phyloP scores from a whole-genome alignment of 805 yeast genomes.

The Saccharomycopsis amapae region DNA sequence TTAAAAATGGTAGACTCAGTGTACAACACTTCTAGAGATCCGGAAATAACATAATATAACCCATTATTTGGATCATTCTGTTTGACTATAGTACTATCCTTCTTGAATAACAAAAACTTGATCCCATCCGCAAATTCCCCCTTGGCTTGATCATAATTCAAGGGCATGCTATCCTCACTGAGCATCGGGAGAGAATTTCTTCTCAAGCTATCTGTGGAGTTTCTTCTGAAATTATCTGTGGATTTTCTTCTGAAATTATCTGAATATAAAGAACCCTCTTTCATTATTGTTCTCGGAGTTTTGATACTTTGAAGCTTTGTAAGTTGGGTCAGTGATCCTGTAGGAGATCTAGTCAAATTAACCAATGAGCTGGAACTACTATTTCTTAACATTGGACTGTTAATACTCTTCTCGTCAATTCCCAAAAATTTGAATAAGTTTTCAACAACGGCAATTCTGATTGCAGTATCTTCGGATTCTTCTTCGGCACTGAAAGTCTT shows the following conservation, averaged over 20 bases:
- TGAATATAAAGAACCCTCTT: no score
- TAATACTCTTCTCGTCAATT: slow-evolving; percentile 37
- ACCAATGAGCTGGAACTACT: slow-evolving; percentile 22
- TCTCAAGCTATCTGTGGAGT: no score
- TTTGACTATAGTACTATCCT: slow-evolving; percentile 51
- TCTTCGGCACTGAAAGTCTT: slow-evolving; percentile 46
- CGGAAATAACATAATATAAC: slow-evolving; percentile 72
- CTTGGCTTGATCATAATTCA: slow-evolving; percentile 46
- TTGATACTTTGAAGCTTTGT: no score
- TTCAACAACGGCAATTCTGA: slow-evolving; percentile 61
- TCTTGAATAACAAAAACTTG: slow-evolving; percentile 45
- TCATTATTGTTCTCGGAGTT: not conserved
- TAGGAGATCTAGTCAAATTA: slow-evolving; percentile 7
- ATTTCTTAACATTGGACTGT: slow-evolving; percentile 20
- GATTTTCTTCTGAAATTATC: no score
- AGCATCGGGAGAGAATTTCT: no score
- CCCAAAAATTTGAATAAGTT: slow-evolving; percentile 66
- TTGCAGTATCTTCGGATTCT: slow-evolving; percentile 62
- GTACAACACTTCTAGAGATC: slow-evolving; percentile 58
- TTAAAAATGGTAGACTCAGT: slow-evolving; percentile 27
- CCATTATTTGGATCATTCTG: slow-evolving; percentile 69
- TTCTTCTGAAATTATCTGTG: no score
- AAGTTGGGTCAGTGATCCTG: no score
- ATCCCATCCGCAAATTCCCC: slow-evolving; percentile 52
- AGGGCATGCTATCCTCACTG: no score